Evolutionary conservation across 441 rosid genomes (phyloP), one percentile per base, ranked within the genome.

Genomic region (Manihot esculenta): DNA sequence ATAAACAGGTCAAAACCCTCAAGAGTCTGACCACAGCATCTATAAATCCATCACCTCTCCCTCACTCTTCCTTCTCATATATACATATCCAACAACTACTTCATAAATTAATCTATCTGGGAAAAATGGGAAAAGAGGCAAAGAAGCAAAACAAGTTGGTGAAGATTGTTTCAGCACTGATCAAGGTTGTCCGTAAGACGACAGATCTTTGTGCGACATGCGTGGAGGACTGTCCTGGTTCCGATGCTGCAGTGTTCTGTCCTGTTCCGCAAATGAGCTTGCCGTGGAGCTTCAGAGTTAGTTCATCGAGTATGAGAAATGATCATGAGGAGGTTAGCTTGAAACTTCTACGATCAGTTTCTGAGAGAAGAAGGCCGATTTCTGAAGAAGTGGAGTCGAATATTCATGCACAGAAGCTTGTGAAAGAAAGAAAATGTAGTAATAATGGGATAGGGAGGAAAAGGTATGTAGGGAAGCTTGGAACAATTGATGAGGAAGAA

Each of bases 401-500:
- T 65, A 44, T 11, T 48, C 11, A 12, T n/a, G 9, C 3, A 7
- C 27, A 1, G 21, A 53, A 9, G 30, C 35, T 26, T 21, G 44
- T 21, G 57, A 53, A 51, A 11, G 12, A 9, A 3, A 38, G 23
- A n/a, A 42, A 21, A 26, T 20, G 33, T n/a, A 47, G 1, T 48
- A 15, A 23, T 53, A 21, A 21, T 53, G 61, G 11, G 61, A 53
- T 51, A 15, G 41, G 6, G 7, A 78, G 84, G 71, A 69, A 75
- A 53, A 67, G 66, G 17, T 73, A 76, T 58, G 9, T 81, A 9
- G 83, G 82, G 62, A 81, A 67, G 79, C 77, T 77, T 56, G 79
- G 82, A 61, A 77, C 64, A 49, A 83, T 77, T 61, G 83, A 80
- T 5, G 87, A 86, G 74, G 81, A 84, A 38, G 38, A 45, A 47